These are phyloP conservation scores for Fusarium sp. DNA, from an alignment of 2,329 filamentous ascomycete genomes.

Conservation along the genomic window DNA sequence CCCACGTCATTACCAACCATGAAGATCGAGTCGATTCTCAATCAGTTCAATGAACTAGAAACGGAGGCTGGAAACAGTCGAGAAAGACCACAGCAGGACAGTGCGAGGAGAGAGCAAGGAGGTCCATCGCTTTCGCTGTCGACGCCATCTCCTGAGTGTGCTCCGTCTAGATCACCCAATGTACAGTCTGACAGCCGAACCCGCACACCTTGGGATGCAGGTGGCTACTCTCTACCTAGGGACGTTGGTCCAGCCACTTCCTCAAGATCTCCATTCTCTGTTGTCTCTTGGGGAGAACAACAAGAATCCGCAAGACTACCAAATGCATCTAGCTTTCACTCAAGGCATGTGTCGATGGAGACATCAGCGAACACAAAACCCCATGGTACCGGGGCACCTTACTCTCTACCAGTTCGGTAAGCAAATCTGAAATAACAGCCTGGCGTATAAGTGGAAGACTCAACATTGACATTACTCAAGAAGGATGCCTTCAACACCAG, in stretches of 20 bases:
- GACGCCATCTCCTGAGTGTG: slow-evolving; percentile 55
- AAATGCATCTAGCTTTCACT: slow-evolving; percentile 43
- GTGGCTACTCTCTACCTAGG: slow-evolving; percentile 64
- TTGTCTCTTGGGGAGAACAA: slow-evolving; percentile 47
- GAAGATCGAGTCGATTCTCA: slow-evolving; percentile 44
- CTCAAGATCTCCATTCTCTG: slow-evolving; percentile 40
- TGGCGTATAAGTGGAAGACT: not conserved
- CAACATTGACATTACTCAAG: slow-evolving; percentile 33
- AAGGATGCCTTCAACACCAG: slow-evolving; percentile 43
- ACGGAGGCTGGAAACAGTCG: slow-evolving; percentile 20
- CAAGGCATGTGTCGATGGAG: slow-evolving; percentile 53
- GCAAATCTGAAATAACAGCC: slow-evolving; percentile 1
- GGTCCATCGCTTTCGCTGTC: slow-evolving; percentile 46
- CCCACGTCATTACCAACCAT: slow-evolving; percentile 20
- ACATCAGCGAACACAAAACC: slow-evolving; percentile 40
- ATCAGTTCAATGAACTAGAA: slow-evolving; percentile 43
- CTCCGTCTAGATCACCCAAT: slow-evolving; percentile 43
- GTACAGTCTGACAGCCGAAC: slow-evolving; percentile 42
- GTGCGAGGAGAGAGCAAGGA: slow-evolving; percentile 16
- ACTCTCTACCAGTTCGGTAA: slow-evolving; percentile 48
- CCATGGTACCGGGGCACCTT: slow-evolving; percentile 36
- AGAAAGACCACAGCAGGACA: slow-evolving; percentile 21
- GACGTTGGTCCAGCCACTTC: slow-evolving; percentile 57
- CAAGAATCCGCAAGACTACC: slow-evolving; percentile 37
- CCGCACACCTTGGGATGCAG: slow-evolving; percentile 67